Conservation (phyloP, 495 filamentous ascomycete species). For the Talaromyces proteolyticus region DNA sequence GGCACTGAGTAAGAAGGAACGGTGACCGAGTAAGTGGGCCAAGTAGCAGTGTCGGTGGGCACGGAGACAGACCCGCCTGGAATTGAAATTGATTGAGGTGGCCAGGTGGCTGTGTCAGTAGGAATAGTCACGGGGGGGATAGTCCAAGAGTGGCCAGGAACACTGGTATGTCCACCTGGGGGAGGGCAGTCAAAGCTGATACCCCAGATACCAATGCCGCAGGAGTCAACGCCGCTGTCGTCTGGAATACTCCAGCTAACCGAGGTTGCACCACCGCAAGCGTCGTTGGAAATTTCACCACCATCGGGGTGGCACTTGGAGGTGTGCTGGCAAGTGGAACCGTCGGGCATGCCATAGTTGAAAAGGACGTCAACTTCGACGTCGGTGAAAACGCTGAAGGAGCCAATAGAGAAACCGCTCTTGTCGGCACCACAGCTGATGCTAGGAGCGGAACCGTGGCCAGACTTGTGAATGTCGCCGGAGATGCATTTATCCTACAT, state of each 20-base stretch:
- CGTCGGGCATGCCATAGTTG: constrained; percentile 77
- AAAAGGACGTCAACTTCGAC: constrained; percentile 74
- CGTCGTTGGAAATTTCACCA: constrained; percentile 66
- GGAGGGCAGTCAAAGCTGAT: constrained; percentile 77
- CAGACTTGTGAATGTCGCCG: constrained; percentile 39
- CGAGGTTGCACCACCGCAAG: constrained; percentile 84
- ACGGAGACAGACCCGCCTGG: too few species aligned
- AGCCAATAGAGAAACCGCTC: constrained; percentile 66
- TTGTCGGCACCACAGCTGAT: constrained; percentile 48
- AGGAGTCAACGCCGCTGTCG: constrained; percentile 43
- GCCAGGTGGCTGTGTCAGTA: constrained; percentile 4
- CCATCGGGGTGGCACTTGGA: constrained; percentile 57
- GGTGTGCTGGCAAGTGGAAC: constrained; percentile 69
- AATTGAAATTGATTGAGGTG: too few species aligned
- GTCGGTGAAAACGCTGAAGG: constrained; percentile 65
- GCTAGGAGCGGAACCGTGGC: constrained; percentile 43
- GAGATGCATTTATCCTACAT: constrained; percentile 60
- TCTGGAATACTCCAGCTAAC: constrained; percentile 70
- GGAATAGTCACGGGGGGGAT: constrained; percentile 7
- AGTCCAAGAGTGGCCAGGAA: constrained; percentile 8
- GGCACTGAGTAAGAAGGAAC: too few species aligned
- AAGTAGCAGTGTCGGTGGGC: too few species aligned
- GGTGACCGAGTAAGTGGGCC: too few species aligned
- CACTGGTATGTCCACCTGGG: constrained; percentile 14
- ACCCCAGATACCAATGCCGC: constrained; percentile 67